phyloP scores from a whole-genome alignment of 495 filamentous ascomycete genomes.

The Talaromyces ruber region DNA sequence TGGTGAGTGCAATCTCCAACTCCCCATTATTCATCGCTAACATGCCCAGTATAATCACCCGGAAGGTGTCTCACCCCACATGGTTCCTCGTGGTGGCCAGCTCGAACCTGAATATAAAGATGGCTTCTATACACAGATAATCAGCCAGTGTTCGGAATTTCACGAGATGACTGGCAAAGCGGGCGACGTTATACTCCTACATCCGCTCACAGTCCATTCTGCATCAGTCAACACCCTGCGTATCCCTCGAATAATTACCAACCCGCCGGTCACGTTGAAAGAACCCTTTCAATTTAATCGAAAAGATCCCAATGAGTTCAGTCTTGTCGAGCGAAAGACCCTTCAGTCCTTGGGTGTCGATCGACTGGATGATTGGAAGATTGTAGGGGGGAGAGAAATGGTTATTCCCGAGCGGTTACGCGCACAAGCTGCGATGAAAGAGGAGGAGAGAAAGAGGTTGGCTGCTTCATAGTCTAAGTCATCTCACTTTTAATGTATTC shows the following conservation, averaged over 20 bases:
- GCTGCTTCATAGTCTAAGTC: not conserved
- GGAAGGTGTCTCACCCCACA: constrained; percentile 58
- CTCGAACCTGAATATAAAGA: constrained; percentile 27
- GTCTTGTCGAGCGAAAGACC: constrained; percentile 61
- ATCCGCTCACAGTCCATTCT: constrained; percentile 67
- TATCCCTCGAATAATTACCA: constrained; percentile 59
- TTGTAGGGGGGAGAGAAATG: constrained; percentile 40
- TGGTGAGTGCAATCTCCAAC: constrained; percentile 23
- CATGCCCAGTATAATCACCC: constrained; percentile 45
- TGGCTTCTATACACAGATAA: constrained; percentile 46
- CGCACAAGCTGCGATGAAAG: constrained; percentile 28
- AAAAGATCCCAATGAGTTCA: constrained; percentile 47
- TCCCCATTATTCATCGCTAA: not conserved
- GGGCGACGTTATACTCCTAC: constrained; percentile 62
- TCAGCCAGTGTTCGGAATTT: constrained; percentile 43
- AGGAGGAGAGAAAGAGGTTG: constrained; percentile 16
- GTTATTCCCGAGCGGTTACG: constrained; percentile 39
- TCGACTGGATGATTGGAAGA: constrained; percentile 53
- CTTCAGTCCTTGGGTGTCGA: constrained; percentile 50
- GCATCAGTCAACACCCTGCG: constrained; percentile 52
- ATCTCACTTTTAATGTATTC: not conserved
- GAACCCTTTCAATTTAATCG: constrained; percentile 58
- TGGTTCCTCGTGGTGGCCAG: constrained; percentile 45
- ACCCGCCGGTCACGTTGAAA: constrained; percentile 56
- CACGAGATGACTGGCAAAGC: constrained; percentile 56